phyloP scores from a whole-genome alignment of 1,284 basidiomycete species.

The Leccinum laetum region DNA sequence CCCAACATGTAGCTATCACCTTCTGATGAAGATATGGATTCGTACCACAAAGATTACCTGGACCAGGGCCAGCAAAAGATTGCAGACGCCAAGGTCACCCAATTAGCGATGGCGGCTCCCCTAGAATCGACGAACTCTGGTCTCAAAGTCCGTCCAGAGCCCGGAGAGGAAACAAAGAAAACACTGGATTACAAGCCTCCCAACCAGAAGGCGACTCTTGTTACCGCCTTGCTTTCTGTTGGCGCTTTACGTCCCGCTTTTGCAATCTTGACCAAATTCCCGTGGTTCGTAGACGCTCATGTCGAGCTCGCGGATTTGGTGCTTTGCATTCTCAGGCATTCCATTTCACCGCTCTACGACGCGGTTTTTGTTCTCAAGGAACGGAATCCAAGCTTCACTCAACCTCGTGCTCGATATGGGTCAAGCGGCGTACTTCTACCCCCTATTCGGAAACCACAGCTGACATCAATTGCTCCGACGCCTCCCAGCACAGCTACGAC shows the following conservation, averaged over 20 bases:
- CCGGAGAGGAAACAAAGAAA: constrained; percentile 45
- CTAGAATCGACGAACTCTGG: constrained; percentile 58
- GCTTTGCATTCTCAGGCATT: constrained; percentile 70
- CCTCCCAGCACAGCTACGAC: constrained; percentile 71
- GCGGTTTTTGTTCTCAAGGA: constrained; percentile 50
- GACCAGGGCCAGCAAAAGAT: constrained; percentile 66
- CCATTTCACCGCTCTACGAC: constrained; percentile 71
- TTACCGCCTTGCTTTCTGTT: constrained; percentile 82
- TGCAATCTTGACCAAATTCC: constrained; percentile 79
- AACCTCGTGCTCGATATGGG: constrained; percentile 63
- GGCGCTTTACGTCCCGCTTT: constrained; percentile 82
- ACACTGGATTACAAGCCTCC: constrained; percentile 47
- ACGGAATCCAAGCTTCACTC: constrained; percentile 57
- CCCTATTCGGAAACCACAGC: constrained; percentile 54
- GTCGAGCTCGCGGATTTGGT: constrained; percentile 86
- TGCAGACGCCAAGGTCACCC: constrained; percentile 71
- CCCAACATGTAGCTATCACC: constrained; percentile 61
- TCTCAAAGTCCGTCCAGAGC: constrained; percentile 37
- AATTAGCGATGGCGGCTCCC: constrained; percentile 88
- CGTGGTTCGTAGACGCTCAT: constrained; percentile 84
- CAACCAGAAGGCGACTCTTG: constrained; percentile 84
- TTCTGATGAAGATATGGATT: constrained; percentile 72
- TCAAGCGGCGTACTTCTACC: constrained; percentile 51
- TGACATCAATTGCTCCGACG: constrained; percentile 73
- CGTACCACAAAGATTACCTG: constrained; percentile 67